These are phyloP conservation scores for Blastobotrys ciferrii DNA, from an alignment of 1,139 yeast genomes.

Conservation along the genomic window DNA sequence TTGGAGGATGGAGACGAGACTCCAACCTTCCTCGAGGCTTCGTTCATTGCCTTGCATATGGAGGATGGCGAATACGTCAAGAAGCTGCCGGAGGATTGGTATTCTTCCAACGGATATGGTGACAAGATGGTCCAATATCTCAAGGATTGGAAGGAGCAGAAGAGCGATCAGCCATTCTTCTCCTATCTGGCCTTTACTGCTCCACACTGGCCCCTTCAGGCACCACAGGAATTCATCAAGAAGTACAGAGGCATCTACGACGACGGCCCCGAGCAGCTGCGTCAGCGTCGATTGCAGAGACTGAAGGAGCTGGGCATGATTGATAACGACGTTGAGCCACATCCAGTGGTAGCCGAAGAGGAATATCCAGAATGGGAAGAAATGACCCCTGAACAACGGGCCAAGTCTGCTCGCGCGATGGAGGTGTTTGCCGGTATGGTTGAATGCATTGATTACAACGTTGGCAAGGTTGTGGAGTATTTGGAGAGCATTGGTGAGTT, in stretches of 20 bases:
- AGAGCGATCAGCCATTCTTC: slow-evolving; percentile 46
- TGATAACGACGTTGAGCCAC: slow-evolving; percentile 46
- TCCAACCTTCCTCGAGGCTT: slow-evolving; percentile 17
- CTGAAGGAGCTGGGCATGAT: slow-evolving; percentile 48
- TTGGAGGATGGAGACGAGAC: slow-evolving; percentile 27
- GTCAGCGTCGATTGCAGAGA: slow-evolving; percentile 41
- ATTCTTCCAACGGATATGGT: slow-evolving; percentile 48
- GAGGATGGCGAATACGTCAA: slow-evolving; percentile 42
- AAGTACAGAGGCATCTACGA: slow-evolving; percentile 52
- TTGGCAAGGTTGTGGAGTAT: slow-evolving; percentile 47
- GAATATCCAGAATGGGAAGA: slow-evolving; percentile 44
- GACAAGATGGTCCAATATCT: slow-evolving; percentile 44
- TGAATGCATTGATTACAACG: slow-evolving; percentile 49
- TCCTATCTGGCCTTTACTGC: slow-evolving; percentile 56
- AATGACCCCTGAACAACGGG: slow-evolving; percentile 39
- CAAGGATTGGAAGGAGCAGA: slow-evolving; percentile 20
- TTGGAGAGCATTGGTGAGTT: slow-evolving; percentile 44
- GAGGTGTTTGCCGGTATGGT: slow-evolving; percentile 62
- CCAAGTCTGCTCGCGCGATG: slow-evolving; percentile 46
- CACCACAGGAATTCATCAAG: slow-evolving; percentile 46
- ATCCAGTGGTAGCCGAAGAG: slow-evolving; percentile 44
- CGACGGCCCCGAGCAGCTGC: slow-evolving; percentile 48
- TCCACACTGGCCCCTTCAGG: slow-evolving; percentile 64
- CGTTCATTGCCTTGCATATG: slow-evolving; percentile 34
- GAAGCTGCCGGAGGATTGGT: slow-evolving; percentile 49